Evolutionary conservation across 164 flowering plant genomes (phyloP).

Genomic region (Annona squamosa): DNA sequence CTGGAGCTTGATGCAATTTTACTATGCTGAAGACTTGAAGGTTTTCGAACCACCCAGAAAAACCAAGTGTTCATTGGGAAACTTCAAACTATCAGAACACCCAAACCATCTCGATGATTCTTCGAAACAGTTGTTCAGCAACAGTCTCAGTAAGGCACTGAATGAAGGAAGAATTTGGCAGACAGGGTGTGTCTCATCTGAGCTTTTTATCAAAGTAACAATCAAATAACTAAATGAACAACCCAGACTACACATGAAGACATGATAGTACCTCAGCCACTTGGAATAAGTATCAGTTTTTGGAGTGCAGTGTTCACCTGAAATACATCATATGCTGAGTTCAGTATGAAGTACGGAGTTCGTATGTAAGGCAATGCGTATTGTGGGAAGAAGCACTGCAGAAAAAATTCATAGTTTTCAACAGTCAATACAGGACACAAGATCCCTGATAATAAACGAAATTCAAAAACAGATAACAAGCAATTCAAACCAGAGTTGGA

Average conservation of each 20-base stretch:
- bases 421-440: too few species aligned
- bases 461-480: background rate
- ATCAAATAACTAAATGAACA: background rate
- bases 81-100: background rate
- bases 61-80: background rate
- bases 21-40: background rate
- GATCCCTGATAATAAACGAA: background rate
- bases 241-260: background rate
- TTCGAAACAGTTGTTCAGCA: background rate
- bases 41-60: background rate
- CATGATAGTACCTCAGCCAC: background rate
- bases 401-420: background rate
- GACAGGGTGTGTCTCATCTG: background rate
- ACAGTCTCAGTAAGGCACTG: background rate
- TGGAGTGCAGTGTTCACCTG: background rate
- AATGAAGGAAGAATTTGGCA: background rate
- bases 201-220: background rate
- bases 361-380: conserved; percentile 45
- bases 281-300: background rate
- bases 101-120: background rate
- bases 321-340: conserved; percentile 71
- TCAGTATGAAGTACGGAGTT: conserved; percentile 76
- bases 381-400: conserved; percentile 96
- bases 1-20: background rate
- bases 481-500: conserved; percentile 49